These are phyloP conservation scores for Amesomyces nigricolor DNA, from an alignment of 2,329 filamentous ascomycete genomes.

Conservation along the genomic window DNA sequence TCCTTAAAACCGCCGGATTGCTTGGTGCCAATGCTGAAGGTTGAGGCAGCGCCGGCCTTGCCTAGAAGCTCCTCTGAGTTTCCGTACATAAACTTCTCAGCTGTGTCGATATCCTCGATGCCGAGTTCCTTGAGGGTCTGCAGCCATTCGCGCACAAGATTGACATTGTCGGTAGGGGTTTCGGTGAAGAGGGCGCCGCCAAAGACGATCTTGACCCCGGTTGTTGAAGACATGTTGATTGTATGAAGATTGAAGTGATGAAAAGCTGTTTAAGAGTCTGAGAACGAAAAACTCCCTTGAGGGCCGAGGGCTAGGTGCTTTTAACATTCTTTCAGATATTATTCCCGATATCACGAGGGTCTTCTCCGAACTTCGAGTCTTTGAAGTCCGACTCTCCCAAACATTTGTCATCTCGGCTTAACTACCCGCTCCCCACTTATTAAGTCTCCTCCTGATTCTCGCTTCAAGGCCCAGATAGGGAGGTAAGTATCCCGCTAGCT, in stretches of 20 bases:
- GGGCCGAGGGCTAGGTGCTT: no score
- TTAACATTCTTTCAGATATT: not conserved
- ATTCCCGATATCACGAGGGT: not conserved
- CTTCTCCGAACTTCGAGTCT: no score
- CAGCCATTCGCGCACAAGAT: not conserved
- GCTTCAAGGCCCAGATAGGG: no score
- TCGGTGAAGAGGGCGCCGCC: not conserved
- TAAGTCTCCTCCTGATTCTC: no score
- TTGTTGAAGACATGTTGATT: not conserved
- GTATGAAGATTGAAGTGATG: no score
- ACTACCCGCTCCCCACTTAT: no score
- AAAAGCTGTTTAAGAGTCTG: not conserved
- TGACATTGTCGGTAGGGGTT: not conserved
- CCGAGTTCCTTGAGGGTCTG: not conserved
- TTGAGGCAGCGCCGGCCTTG: constrained; percentile 1
- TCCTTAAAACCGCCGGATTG: not conserved
- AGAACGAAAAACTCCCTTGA: no score
- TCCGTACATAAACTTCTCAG: constrained; percentile 1
- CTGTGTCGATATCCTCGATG: constrained; percentile 4
- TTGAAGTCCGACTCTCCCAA: no score
- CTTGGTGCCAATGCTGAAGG: constrained; percentile 14
- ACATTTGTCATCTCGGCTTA: no score
- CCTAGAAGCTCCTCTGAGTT: not conserved
- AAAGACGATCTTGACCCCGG: constrained; percentile 1
- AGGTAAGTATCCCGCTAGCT: no score